Evolutionary conservation across 768 basidiomycete genomes (phyloP).

Genomic region (Piloderma croceum): DNA sequence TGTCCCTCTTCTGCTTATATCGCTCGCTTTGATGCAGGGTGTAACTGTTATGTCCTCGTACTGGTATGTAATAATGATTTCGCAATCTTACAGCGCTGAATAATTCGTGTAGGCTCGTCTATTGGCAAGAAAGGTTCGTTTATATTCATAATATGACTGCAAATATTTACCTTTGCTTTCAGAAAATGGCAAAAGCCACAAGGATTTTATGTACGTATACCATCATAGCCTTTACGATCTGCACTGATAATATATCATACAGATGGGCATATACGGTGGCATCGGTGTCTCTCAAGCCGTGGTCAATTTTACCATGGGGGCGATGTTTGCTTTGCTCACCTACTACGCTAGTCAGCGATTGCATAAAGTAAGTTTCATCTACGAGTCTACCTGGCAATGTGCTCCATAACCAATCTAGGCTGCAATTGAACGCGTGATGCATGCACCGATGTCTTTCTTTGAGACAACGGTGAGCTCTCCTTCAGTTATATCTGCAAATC

Average conservation of each 20-base stretch:
- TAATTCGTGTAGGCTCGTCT: slow-evolving; percentile 57
- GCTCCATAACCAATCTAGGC: slow-evolving; percentile 30
- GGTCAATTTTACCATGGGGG: slow-evolving; percentile 62
- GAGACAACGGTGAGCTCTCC: slow-evolving; percentile 61
- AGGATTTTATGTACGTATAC: slow-evolving; percentile 64
- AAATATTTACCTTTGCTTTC: slow-evolving; percentile 10
- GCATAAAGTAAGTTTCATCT: slow-evolving; percentile 56
- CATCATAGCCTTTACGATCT: too few relatives aligned
- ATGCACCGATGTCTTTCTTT: slow-evolving; percentile 87
- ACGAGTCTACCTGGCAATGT: too few relatives aligned
- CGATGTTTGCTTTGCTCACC: slow-evolving; percentile 57
- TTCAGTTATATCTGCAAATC: slow-evolving; percentile 5
- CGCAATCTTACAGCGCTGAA: neutral
- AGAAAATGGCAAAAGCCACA: slow-evolving; percentile 52
- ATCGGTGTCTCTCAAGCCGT: slow-evolving; percentile 70
- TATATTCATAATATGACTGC: neutral
- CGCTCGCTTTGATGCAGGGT: slow-evolving; percentile 63
- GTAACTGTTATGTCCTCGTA: slow-evolving; percentile 68
- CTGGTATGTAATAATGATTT: slow-evolving; percentile 42
- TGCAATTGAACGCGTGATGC: slow-evolving; percentile 66
- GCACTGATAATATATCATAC: slow-evolving; percentile 10
- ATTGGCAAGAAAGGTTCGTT: slow-evolving; percentile 69
- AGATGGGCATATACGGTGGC: slow-evolving; percentile 81
- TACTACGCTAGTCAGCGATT: slow-evolving; percentile 72
- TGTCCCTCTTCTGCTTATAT: slow-evolving; percentile 58